Evolutionary conservation across 441 rosid species (phyloP).

Genomic region (Gossypium schwendimanii): DNA sequence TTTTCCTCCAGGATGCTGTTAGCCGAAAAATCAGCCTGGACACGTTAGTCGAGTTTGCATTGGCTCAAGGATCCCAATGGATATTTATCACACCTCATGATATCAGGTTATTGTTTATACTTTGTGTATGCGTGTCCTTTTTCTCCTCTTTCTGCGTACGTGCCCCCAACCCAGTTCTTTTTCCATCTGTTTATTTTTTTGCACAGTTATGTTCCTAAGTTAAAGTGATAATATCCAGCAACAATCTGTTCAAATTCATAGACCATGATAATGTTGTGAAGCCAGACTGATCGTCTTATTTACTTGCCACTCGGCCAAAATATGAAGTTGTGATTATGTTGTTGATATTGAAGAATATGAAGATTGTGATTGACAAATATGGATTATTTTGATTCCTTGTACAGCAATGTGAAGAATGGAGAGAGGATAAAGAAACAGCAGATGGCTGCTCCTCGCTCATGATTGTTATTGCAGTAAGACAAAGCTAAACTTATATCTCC

Average conservation of each 20-base stretch:
- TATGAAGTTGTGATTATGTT: neutral
- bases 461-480: slow-evolving; percentile 12
- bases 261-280: neutral
- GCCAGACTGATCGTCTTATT: neutral
- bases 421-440: slow-evolving; percentile 87
- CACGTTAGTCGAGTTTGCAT: slow-evolving; percentile 78
- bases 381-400: neutral
- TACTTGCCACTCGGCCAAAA: neutral
- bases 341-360: slow-evolving; percentile 1
- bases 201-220: neutral
- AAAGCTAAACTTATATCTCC: neutral
- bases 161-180: neutral
- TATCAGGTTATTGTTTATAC: slow-evolving; percentile 49
- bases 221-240: neutral
- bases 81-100: slow-evolving; percentile 97
- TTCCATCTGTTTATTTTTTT: neutral
- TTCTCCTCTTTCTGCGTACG: neutral
- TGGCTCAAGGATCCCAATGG: slow-evolving; percentile 86
- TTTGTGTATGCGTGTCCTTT: neutral
- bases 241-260: neutral
- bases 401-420: slow-evolving; percentile 66
- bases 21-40: slow-evolving; percentile 93
- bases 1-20: slow-evolving; percentile 75
- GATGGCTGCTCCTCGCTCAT: slow-evolving; percentile 89
- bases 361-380: neutral